Base-by-base conservation (phyloP, 257 asterid genomes). In the Gentiana dahurica region DNA sequence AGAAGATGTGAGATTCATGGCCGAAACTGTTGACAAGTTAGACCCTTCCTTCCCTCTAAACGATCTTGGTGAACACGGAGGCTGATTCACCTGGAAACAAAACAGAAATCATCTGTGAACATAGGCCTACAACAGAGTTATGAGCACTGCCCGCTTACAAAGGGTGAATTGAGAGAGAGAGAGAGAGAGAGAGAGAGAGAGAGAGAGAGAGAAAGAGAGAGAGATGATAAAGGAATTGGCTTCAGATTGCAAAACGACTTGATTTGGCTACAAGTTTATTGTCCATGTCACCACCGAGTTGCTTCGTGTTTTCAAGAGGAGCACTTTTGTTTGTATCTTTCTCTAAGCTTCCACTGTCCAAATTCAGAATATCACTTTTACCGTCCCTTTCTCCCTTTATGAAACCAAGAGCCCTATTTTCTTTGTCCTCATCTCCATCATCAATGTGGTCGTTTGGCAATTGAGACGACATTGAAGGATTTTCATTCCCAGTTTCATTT, bases 41-140 rank as follows among this genome's bases (percentile, higher is more conserved):
- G 66, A 54, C 57, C 76, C 77, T 7, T 79, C 94, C 73, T 80
- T 79, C 63, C 74, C 76, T 6, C 67, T 59, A 56, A 68, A 47
- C 58, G 73, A 55, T 34, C 83, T 82, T 68, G 95, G 94, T 59
- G 94, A 81, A 70, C 87, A 80, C 72, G 77, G 56, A 68, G 24
- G 77, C 73, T 55, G 89, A 80, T 57, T 80, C 64, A 74, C 77
- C 60, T 68, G 79, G 71, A 58, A 87, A 80, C 59, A 82, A 65
- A 68, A 69, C 64, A 49, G 85, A 66, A 48, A 73, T 15, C 24
- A 15, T 15, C 24, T 15, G 24, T 15, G 24, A 15, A 15, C 24
- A 15, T 15, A 15, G 24, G 24, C 24, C 24, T 15, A 15, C 24
- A 15, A 15, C 24, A 15, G 24, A 15, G 24, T 15, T 15, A 15